phyloP scores from a whole-genome alignment of 176 grass and related monocot species.

The Oryza longistaminata region DNA sequence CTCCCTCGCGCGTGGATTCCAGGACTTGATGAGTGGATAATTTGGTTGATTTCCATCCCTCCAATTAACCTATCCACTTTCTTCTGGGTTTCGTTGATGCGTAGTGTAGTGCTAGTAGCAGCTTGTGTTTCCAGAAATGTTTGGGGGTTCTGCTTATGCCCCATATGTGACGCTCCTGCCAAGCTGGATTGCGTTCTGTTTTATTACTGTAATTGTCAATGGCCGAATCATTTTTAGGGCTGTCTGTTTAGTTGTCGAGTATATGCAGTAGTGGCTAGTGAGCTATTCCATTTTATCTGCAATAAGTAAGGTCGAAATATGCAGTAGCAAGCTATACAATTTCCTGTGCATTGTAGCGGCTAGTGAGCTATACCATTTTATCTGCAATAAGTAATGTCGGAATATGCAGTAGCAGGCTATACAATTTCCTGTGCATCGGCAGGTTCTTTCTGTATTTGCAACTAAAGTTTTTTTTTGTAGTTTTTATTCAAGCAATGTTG shows the following conservation, averaged over 20 bases:
- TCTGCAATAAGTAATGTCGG: neutral
- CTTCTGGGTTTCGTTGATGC: neutral
- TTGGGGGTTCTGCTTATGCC: neutral
- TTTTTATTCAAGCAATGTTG: slow-evolving; percentile 38
- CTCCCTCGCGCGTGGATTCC: neutral
- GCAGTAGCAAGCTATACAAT: slow-evolving; percentile 1
- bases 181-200: neutral
- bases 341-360: neutral
- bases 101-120: neutral
- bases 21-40: neutral
- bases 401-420: neutral
- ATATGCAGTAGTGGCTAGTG: neutral
- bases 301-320: neutral
- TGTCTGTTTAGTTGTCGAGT: neutral
- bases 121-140: neutral
- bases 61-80: neutral
- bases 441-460: slow-evolving; percentile 12
- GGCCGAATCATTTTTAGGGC: neutral
- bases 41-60: neutral
- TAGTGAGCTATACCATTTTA: neutral
- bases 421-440: neutral
- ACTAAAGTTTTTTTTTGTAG: slow-evolving; percentile 5
- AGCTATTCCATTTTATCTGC: neutral
- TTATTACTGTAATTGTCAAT: neutral
- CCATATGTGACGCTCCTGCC: neutral